Base-by-base conservation (phyloP, 306 rosid genomes). In the Sphenostylis stenocarpa region DNA sequence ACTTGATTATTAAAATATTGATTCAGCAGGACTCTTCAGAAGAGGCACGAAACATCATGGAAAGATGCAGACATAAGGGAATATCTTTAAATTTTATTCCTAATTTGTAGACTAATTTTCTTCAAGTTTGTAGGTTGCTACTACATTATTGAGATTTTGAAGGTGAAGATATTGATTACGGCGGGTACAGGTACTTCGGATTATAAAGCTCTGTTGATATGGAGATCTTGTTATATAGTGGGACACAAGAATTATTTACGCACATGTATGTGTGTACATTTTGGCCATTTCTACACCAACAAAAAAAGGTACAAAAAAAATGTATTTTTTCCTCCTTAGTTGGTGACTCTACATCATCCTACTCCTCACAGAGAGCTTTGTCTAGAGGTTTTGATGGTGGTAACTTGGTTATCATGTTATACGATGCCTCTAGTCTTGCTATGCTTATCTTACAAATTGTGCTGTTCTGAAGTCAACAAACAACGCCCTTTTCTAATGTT, bases 1-100 rank as follows among this genome's bases (percentile, higher is more conserved):
- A 84, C 78, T 67, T 88, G 36, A 74, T 91, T 78, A 53, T 84
- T 71, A 84, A 87, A 69, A 43, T 82, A 64, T 69, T 85, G 78
- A 67, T 85, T 80, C 84, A 39, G 63, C 80, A 71, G 68, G 76
- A 61, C 26, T 73, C 66, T 57, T 7, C 79, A 44, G 85, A 83
- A 23, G 91, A 87, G 79, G 97, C 94, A 20, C 72, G 21, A 31
- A 85, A 67, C 62, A 29, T 94, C 3, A 53, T 77, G 36, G 89
- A 90, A 83, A 83, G 79, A 70, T 89, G 81, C 75, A 72, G 36
- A 56, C 67, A 78, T 31, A 85, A 73, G 63, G 84, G 86, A 44
- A 77, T 87, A 39, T 70, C 64, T 58, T 77, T 84, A 79, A 73
- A 73, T 26, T 83, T 56, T 79, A 55, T 75, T 77, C 80, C 77